A percentile compares a stretch with the other conserved stretches of the same genome.
Evolutionary conservation across 2,329 filamentous ascomycete genomes (phyloP).

Genomic region (Aspergillus niger): DNA sequence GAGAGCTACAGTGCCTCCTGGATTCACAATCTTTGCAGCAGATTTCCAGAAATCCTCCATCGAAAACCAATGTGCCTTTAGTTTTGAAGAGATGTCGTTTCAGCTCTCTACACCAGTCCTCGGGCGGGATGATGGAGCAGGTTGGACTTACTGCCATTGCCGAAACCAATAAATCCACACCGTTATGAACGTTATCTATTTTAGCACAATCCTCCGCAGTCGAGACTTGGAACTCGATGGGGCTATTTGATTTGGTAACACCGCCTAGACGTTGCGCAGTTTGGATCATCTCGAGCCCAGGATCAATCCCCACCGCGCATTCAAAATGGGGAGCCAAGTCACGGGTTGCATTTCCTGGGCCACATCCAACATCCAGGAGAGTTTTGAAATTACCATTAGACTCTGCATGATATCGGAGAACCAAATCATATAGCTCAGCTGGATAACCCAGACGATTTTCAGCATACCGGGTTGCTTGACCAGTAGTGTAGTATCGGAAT

Average conservation of each 20-base stretch:
- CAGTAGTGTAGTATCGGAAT: slow-evolving; percentile 24
- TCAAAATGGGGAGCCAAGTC: slow-evolving; percentile 51
- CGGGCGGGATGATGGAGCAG: background rate
- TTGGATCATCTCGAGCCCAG: slow-evolving; percentile 56
- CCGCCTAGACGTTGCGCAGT: slow-evolving; percentile 45
- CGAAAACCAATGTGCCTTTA: slow-evolving; percentile 16
- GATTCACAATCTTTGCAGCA: slow-evolving; percentile 7
- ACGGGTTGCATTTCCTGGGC: slow-evolving; percentile 55
- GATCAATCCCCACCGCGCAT: slow-evolving; percentile 54
- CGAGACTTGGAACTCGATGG: slow-evolving; percentile 47
- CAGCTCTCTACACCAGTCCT: too few relatives aligned
- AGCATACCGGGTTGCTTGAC: slow-evolving; percentile 35
- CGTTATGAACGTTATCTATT: background rate
- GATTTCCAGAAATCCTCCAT: slow-evolving; percentile 10
- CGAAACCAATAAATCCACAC: background rate
- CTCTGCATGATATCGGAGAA: slow-evolving; percentile 51
- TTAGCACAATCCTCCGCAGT: slow-evolving; percentile 43
- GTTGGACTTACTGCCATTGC: background rate
- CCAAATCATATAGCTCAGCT: slow-evolving; percentile 48
- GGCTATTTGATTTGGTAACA: slow-evolving; percentile 27
- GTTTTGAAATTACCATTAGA: slow-evolving; percentile 48
- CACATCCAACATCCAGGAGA: slow-evolving; percentile 60
- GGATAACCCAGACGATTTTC: slow-evolving; percentile 55
- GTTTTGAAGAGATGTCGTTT: background rate
- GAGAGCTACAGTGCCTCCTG: slow-evolving; percentile 10